These are phyloP conservation scores for Epichloe uncinata DNA, from an alignment of 2,329 filamentous ascomycete genomes.

Conservation along the genomic window DNA sequence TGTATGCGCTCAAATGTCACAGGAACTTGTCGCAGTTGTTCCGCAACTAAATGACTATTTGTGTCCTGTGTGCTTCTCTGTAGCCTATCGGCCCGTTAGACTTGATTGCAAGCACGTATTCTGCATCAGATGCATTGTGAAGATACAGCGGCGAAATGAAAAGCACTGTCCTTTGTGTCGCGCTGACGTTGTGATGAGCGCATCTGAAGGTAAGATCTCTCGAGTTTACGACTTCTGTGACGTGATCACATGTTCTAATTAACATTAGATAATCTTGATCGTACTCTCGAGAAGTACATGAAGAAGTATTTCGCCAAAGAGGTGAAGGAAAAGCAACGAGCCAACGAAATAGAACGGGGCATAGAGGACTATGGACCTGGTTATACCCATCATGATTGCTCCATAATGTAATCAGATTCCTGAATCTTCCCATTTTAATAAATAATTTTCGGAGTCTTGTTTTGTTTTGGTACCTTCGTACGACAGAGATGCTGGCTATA, in stretches of 20 bases:
- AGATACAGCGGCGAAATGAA: conserved; percentile 59
- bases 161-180: conserved; percentile 66
- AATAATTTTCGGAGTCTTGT: neutral
- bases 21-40: conserved; percentile 57
- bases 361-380: conserved; percentile 57
- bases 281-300: conserved; percentile 53
- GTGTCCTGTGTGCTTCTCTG: conserved; percentile 66
- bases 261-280: conserved; percentile 51
- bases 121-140: conserved; percentile 72
- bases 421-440: neutral
- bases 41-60: conserved; percentile 76
- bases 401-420: conserved; percentile 37
- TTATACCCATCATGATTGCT: conserved; percentile 46
- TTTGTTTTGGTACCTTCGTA: too few species aligned
- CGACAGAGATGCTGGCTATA: too few species aligned
- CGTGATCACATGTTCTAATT: neutral
- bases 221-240: neutral
- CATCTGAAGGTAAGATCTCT: conserved; percentile 43
- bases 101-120: conserved; percentile 65
- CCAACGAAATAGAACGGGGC: conserved; percentile 64
- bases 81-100: conserved; percentile 72
- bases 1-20: conserved; percentile 60
- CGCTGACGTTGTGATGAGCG: conserved; percentile 54
- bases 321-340: conserved; percentile 50
- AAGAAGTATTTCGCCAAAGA: conserved; percentile 64